Base-by-base conservation (phyloP, 139 green algal genomes). In the Parachlorella kessleri region DNA sequence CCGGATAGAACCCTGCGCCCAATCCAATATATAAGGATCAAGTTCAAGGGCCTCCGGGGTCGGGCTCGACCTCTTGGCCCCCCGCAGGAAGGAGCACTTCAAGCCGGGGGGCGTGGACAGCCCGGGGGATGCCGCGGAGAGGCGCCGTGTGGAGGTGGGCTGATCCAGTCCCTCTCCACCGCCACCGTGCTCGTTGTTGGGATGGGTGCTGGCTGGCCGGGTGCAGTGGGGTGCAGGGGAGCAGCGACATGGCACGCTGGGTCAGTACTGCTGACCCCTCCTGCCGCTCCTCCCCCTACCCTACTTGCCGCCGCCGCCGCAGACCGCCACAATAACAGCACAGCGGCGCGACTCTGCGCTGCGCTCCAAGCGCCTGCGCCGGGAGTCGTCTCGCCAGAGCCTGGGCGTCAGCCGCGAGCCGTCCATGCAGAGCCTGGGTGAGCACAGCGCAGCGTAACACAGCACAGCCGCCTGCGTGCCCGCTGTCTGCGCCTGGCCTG, bases 281-380 rank as follows among this genome's bases (percentile, higher is more conserved):
- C 9, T 73, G 68, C 36, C 38, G 68, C 18, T 26, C 28, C 37
- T 9, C 24, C 6, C 7, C 37, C 9, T 6, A 24, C 26, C 36
- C 4, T 24, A 2, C 14, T 4, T 2, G 26, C 4, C 10, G 2
- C 36, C 72, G 35, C 9, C 39, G 6, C n/a, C n/a, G 32, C 68
- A 82, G 76, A 82, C 68, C 6, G 68, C 70, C 23, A 67, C 67
- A n/a, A 54, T 82, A 32, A 59, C 68, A 32, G 33, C 38, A 0
- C 68, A 82, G 76, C 69, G 55, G 53, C 70, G 72, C 38, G 76
- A 82, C 9, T 59, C 32, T 35, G 14, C 76, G n/a, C 68, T 82
- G 54, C 53, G 68, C 38, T 36, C 38, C 48, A 86, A 86, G 65
- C 66, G 81, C 3, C 59, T 86, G 68, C 80, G 79, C 30, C 68